Conservation (phyloP, 495 filamentous ascomycete species). For the Penicillium bialowiezense region DNA sequence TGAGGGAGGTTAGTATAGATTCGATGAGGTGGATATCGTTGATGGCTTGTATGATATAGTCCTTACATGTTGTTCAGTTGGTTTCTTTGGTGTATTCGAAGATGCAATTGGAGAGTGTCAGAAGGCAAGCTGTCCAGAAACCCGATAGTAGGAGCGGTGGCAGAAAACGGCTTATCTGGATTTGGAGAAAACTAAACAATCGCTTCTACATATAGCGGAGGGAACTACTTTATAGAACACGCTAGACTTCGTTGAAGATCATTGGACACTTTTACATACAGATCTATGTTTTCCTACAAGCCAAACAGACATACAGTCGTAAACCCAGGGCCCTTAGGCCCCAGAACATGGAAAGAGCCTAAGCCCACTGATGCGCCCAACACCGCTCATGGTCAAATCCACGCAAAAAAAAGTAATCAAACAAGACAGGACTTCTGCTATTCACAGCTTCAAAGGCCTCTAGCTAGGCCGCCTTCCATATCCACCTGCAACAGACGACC, state of each 20-base stretch:
- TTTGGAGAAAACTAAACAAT: too few relatives aligned
- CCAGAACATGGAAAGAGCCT: slow-evolving; percentile 6
- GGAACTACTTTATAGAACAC: too few relatives aligned
- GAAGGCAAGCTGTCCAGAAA: slow-evolving; percentile 29
- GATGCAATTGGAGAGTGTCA: slow-evolving; percentile 3
- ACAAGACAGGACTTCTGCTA: too few relatives aligned
- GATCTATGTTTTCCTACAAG: slow-evolving; percentile 16
- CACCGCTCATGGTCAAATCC: slow-evolving; percentile 39
- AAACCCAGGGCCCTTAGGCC: background rate
- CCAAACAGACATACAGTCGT: slow-evolving; percentile 17
- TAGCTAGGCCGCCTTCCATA: slow-evolving; percentile 15
- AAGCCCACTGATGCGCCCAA: slow-evolving; percentile 29
- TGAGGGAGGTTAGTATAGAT: slow-evolving; percentile 9
- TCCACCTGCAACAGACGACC: slow-evolving; percentile 12
- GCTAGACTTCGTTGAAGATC: too few relatives aligned
- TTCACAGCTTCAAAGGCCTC: too few relatives aligned
- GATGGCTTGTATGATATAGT: too few relatives aligned
- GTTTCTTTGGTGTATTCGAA: background rate
- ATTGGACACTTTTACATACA: background rate
- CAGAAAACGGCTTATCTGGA: slow-evolving; percentile 12
- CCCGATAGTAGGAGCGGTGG: slow-evolving; percentile 19
- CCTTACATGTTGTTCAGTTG: too few relatives aligned
- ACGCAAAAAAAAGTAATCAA: slow-evolving; percentile 24
- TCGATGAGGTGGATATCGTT: too few relatives aligned
- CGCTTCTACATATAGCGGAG: too few relatives aligned